Percentiles rank a stretch among this genome's conserved stretches.
Evolutionary conservation across 2,329 filamentous ascomycete species (phyloP).

Genomic region (Alternaria alternata): DNA sequence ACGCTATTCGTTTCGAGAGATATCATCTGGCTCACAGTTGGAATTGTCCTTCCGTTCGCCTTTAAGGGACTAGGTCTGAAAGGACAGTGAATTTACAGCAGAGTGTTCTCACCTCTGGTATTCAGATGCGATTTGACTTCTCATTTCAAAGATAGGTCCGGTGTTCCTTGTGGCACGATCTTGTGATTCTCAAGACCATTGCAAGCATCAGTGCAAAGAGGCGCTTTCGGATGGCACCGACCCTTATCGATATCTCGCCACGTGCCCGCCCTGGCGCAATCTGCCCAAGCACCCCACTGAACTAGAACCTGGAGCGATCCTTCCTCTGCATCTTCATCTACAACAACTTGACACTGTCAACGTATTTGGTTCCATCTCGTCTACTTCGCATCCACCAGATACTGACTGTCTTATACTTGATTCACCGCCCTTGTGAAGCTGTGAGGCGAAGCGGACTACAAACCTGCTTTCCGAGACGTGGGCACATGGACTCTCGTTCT

Average conservation of each 20-base stretch:
- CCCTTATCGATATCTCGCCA: constrained; percentile 9
- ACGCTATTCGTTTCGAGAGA: background rate
- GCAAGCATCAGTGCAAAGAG: background rate
- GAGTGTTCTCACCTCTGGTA: background rate
- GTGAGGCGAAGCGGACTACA: background rate
- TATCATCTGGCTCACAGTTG: background rate
- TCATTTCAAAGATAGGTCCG: too few species aligned
- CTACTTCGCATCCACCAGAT: background rate
- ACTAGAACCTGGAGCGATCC: background rate
- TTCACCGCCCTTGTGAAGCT: background rate
- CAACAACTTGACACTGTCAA: background rate
- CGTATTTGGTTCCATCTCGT: background rate
- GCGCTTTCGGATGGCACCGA: background rate
- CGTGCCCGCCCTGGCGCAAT: background rate
- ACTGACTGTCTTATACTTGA: background rate
- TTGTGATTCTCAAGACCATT: background rate
- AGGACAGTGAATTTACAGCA: background rate
- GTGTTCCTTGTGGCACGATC: background rate
- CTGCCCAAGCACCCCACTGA: background rate
- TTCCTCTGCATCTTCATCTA: background rate
- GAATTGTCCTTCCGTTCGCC: background rate
- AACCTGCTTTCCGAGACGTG: background rate
- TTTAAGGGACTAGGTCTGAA: background rate
- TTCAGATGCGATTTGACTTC: too few species aligned
- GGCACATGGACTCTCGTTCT: background rate